Evolutionary conservation across 2,329 filamentous ascomycete species (phyloP), one percentile per base, ranked within the genome.

Genomic region (Alternaria triticina): DNA sequence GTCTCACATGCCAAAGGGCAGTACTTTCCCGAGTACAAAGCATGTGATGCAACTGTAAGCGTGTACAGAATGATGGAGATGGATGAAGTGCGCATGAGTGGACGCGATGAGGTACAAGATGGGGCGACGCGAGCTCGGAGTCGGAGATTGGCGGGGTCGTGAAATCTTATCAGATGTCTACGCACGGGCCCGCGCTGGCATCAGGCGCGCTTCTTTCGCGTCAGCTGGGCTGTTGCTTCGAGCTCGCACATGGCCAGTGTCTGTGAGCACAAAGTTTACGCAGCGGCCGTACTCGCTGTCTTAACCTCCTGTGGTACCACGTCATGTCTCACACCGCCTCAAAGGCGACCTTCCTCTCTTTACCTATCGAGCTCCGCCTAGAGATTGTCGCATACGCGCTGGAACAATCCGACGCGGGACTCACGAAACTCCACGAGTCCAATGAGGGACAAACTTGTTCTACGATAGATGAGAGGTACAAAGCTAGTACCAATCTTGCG

Each of bases 341-440:
- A 20, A 27, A 23, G 17, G 44, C 40, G 23, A 52, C 54, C 1
- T 68, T 80, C 12, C 67, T 80, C 6, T 43, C 62, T 22, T 69
- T 82, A n/a, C 80, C 80, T 3, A 66, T 72, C 2, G 80, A 82
- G 64, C 66, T 82, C 13, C 70, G 77, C 20, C 62, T 77, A n/a
- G 57, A 67, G 2, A 81, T 82, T 20, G 70, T 79, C 28, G 65
- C 54, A 23, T 64, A 64, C 47, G 72, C 57, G 12, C 58, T 76
- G 5, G 65, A 69, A 25, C 70, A 77, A 45, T 54, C 57, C 7
- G 54, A 75, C 5, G 59, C 78, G 20, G 61, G 70, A 15, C 77
- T 81, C 65, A 65, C 22, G 22, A 20, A 30, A n/a, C 17, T 5
- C 36, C 13, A 43, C 25, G 33, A 22, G 51, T 10, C 12, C 40